phyloP scores from a whole-genome alignment of 495 filamentous ascomycete species.

The Xylaria curta region DNA sequence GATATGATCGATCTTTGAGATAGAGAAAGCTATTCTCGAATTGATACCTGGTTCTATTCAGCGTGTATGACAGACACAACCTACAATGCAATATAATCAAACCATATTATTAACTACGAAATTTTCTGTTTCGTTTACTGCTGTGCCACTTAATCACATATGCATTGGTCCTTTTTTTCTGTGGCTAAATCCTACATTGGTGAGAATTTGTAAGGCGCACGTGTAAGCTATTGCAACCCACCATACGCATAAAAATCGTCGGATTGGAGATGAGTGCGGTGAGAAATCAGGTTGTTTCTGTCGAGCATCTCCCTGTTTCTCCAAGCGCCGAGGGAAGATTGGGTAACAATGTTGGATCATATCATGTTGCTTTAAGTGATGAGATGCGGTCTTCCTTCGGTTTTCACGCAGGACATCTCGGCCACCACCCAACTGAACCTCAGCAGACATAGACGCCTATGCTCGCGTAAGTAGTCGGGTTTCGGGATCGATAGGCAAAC shows the following conservation, averaged over 20 bases:
- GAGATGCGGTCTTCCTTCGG: background rate
- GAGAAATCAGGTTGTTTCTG: background rate
- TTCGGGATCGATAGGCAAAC: background rate
- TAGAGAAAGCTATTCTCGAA: conserved; percentile 19
- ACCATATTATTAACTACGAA: background rate
- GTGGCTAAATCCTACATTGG: conserved; percentile 8
- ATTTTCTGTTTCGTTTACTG: background rate
- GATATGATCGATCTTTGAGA: conserved; percentile 1
- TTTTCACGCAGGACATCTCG: background rate
- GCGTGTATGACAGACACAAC: conserved; percentile 13
- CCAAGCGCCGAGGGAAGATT: conserved; percentile 9
- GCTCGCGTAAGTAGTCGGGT: background rate
- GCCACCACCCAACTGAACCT: background rate
- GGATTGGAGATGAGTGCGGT: background rate
- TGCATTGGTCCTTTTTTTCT: conserved; percentile 26
- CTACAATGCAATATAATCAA: conserved; percentile 22
- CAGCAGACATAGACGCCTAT: background rate
- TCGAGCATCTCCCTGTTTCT: background rate
- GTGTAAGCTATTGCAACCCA: conserved; percentile 31
- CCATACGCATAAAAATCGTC: conserved; percentile 18
- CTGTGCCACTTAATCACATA: conserved; percentile 24
- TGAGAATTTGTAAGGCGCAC: conserved; percentile 17
- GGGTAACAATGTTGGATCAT: background rate
- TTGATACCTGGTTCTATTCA: conserved; percentile 24
- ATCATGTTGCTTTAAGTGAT: background rate